A percentile compares a stretch with the other conserved stretches of the same genome.
These are phyloP conservation scores for Candida nonsorbophila DNA, from an alignment of 805 yeast species.

Conservation along the genomic window DNA sequence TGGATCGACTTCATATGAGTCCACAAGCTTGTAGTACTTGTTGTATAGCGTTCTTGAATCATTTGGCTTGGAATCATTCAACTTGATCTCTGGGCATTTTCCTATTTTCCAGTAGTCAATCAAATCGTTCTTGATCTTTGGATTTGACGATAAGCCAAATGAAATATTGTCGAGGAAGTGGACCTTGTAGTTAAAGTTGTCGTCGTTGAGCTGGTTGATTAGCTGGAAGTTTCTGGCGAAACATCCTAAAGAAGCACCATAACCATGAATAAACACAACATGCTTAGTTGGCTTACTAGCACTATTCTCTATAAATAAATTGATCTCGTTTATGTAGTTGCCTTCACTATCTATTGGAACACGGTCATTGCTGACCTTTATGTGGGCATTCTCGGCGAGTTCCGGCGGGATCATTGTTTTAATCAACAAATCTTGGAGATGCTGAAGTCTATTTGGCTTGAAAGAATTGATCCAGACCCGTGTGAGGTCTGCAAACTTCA, in stretches of 20 bases:
- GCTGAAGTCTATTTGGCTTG: conserved; percentile 18
- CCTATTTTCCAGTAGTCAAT: conserved; percentile 16
- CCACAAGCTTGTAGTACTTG: conserved; percentile 35
- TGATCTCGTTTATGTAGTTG: conserved; percentile 30
- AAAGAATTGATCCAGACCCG: conserved; percentile 21
- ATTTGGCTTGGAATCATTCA: conserved; percentile 22
- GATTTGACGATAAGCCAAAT: conserved; percentile 51
- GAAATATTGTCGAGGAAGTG: conserved; percentile 47
- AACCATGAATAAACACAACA: conserved; percentile 52
- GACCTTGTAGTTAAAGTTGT: conserved; percentile 34
- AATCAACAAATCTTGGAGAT: conserved; percentile 28
- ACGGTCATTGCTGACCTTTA: conserved; percentile 12
- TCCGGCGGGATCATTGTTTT: conserved; percentile 26
- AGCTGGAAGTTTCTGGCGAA: conserved; percentile 49
- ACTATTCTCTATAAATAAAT: conserved; percentile 23
- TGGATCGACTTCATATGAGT: conserved; percentile 24
- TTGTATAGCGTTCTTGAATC: conserved; percentile 24
- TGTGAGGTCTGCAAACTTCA: too few species aligned
- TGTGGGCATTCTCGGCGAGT: conserved; percentile 14
- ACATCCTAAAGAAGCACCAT: conserved; percentile 53
- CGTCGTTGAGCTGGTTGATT: conserved; percentile 23
- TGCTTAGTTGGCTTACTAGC: conserved; percentile 23
- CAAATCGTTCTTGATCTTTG: conserved; percentile 17
- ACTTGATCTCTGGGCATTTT: conserved; percentile 16
- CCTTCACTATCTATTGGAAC: conserved; percentile 16